Conservation (phyloP, 345 rosid genomes). For the Hirschfeldia incana region DNA sequence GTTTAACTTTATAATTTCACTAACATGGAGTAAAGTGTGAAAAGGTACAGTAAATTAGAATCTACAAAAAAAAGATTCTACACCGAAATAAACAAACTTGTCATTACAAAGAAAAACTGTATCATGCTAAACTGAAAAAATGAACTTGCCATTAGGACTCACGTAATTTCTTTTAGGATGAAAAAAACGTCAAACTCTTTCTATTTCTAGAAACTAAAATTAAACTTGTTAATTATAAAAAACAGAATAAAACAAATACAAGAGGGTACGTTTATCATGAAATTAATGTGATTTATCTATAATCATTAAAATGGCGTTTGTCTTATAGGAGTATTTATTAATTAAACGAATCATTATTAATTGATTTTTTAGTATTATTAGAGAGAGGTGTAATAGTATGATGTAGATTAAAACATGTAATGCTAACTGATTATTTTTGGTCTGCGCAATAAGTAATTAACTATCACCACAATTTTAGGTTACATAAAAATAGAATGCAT, state of each 20-base stretch:
- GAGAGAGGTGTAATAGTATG: background rate
- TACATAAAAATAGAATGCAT: slow-evolving; percentile 24
- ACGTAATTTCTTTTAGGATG: background rate
- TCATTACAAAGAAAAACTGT: background rate
- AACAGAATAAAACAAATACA: background rate
- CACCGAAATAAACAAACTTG: background rate
- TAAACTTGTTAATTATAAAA: background rate
- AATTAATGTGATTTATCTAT: background rate
- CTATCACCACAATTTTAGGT: slow-evolving; percentile 24
- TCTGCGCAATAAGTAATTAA: background rate
- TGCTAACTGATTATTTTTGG: background rate
- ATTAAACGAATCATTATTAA: background rate
- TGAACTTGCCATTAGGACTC: background rate
- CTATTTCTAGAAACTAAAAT: background rate
- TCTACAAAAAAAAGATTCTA: background rate
- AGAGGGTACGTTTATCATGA: background rate
- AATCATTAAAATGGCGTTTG: background rate
- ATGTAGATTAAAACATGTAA: background rate
- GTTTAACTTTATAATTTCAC: background rate
- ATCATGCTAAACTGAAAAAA: background rate
- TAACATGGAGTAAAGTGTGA: background rate
- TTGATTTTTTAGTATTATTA: background rate
- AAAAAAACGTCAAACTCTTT: background rate
- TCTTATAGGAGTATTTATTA: background rate
- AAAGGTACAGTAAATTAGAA: background rate